A percentile compares a stretch with the other conserved stretches of the same genome.
Evolutionary conservation across 2,329 filamentous ascomycete species (phyloP).

Genomic region (Biscogniauxia marginata): DNA sequence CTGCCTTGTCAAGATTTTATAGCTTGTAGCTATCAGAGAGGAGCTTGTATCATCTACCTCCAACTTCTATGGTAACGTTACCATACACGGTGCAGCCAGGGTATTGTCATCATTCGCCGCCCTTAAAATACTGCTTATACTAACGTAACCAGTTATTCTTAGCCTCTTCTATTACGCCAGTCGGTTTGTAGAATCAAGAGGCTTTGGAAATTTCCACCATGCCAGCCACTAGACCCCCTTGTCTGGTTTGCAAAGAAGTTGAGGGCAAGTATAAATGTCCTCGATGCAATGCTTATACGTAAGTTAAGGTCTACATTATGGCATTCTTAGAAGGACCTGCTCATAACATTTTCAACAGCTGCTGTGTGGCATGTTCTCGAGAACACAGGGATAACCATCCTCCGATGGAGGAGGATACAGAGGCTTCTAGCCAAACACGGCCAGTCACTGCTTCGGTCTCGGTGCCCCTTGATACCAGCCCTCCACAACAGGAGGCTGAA

Average conservation of each 20-base stretch:
- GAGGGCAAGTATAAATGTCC: slow-evolving; percentile 63
- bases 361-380: slow-evolving; percentile 58
- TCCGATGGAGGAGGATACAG: slow-evolving; percentile 29
- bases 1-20: neutral
- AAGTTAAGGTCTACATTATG: slow-evolving; percentile 27
- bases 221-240: slow-evolving; percentile 33
- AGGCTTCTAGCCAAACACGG: slow-evolving; percentile 1
- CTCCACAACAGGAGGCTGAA: neutral
- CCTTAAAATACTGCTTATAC: neutral
- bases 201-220: slow-evolving; percentile 12
- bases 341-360: slow-evolving; percentile 39
- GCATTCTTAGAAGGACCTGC: neutral
- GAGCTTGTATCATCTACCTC: neutral
- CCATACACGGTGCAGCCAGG: neutral
- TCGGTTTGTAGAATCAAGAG: neutral
- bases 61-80: neutral
- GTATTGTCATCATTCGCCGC: neutral
- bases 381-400: slow-evolving; percentile 51
- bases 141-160: neutral
- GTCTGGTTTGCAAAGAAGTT: slow-evolving; percentile 51
- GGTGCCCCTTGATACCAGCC: neutral
- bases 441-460: neutral
- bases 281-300: slow-evolving; percentile 59
- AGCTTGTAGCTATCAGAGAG: neutral
- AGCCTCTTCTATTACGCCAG: neutral